These are phyloP conservation scores for Trypanosoma brucei DNA, from an alignment of 208 protist genomes.

Conservation along the genomic window DNA sequence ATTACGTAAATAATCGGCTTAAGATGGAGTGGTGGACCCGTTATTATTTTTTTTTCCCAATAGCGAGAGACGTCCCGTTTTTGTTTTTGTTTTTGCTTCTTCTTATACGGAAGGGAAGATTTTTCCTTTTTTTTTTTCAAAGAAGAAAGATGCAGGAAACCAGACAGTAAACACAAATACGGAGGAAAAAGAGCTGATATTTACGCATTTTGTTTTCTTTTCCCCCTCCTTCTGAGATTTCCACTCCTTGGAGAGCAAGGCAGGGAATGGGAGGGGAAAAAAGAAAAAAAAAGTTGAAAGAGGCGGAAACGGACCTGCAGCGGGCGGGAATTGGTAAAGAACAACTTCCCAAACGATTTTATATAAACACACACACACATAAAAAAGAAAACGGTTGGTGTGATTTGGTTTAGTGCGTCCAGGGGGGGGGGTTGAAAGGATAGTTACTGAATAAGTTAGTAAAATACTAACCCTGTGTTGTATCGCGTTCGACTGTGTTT, in stretches of 20 bases:
- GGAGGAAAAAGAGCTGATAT: no score
- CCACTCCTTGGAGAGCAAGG: not conserved
- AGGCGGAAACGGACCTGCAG: not conserved
- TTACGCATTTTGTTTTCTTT: no score
- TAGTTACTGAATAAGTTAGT: no score
- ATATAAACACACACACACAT: constrained; percentile 2
- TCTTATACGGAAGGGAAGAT: no score
- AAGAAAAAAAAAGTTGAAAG: not conserved
- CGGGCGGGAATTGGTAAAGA: not conserved
- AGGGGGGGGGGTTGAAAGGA: no score
- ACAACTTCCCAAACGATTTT: not conserved
- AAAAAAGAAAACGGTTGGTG: not conserved
- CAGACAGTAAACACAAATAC: no score
- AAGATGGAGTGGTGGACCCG: not conserved
- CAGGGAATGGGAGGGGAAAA: not conserved
- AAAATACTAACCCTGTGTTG: no score
- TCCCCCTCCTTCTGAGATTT: not conserved
- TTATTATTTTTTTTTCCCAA: no score
- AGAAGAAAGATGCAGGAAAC: not conserved
- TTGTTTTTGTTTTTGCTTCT: no score
- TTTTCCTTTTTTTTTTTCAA: not conserved
- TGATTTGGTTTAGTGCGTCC: no score
- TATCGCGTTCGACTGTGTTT: no score
- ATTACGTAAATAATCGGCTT: not conserved
- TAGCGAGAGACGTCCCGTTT: no score